Conservation (phyloP, 1,139 yeast genomes). For the Yamadazyma mexicana region DNA sequence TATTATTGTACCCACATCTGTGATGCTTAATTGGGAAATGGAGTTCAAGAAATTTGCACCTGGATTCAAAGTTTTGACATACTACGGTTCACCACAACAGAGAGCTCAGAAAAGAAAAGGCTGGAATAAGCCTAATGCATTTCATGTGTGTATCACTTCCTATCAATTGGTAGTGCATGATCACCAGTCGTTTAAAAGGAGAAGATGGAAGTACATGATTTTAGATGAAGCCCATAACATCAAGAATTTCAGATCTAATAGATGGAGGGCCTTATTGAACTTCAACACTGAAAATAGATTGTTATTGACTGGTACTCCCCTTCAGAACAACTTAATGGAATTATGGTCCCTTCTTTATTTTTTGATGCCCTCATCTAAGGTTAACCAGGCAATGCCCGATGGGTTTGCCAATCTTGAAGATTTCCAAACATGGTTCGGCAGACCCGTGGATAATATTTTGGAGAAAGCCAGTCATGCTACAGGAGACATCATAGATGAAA, state of each 20-base stretch:
- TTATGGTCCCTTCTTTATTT: slow-evolving; percentile 92
- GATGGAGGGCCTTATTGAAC: slow-evolving; percentile 95
- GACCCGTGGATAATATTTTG: slow-evolving; percentile 89
- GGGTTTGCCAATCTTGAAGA: slow-evolving; percentile 96
- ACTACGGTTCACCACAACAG: slow-evolving; percentile 97
- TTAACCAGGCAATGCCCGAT: slow-evolving; percentile 76
- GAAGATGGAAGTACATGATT: slow-evolving; percentile 95
- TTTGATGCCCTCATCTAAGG: slow-evolving; percentile 87
- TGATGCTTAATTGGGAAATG: slow-evolving; percentile 99
- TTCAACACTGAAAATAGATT: slow-evolving; percentile 90
- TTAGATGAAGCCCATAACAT: slow-evolving; percentile 98
- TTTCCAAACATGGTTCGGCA: slow-evolving; percentile 97
- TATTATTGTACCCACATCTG: slow-evolving; percentile 96
- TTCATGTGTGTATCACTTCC: slow-evolving; percentile 96
- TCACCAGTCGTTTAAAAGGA: slow-evolving; percentile 88
- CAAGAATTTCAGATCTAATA: slow-evolving; percentile 90
- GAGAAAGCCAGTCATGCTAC: slow-evolving; percentile 58
- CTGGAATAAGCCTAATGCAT: slow-evolving; percentile 95
- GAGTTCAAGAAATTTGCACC: slow-evolving; percentile 98
- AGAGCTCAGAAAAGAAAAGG: slow-evolving; percentile 95
- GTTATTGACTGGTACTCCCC: slow-evolving; percentile 91
- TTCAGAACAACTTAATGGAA: slow-evolving; percentile 89
- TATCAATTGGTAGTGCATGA: slow-evolving; percentile 96
- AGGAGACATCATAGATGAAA: slow-evolving; percentile 50
- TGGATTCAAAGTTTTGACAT: slow-evolving; percentile 92